phyloP scores from a whole-genome alignment of 768 basidiomycete species.

The Chlorophyllum brunneum region DNA sequence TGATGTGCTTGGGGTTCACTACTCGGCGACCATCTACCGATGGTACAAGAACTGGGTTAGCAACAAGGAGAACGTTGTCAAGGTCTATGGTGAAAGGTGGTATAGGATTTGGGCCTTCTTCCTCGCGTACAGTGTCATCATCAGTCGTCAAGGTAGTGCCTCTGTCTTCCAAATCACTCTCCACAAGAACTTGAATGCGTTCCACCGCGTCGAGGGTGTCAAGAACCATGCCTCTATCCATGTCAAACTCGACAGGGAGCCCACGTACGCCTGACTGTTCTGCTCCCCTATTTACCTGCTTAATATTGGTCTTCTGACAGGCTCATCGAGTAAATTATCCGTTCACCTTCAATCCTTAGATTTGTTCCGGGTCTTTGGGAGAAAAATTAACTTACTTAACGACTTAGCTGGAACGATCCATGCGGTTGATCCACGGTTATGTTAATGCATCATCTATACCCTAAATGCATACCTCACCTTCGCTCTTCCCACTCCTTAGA shows the following conservation, averaged over 20 bases:
- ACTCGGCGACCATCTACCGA: constrained; percentile 82
- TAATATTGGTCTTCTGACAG: constrained; percentile 4
- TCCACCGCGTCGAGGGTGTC: constrained; percentile 86
- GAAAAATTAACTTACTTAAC: not conserved
- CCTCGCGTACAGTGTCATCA: constrained; percentile 89
- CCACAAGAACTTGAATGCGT: constrained; percentile 98
- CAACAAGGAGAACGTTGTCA: constrained; percentile 88
- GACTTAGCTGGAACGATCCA: not conserved
- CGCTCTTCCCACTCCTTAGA: too few species aligned
- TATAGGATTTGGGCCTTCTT: constrained; percentile 97
- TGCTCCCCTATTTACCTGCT: not conserved
- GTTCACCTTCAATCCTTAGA: not conserved
- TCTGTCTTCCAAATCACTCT: constrained; percentile 97
- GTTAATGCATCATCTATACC: constrained; percentile 4
- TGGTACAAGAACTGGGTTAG: constrained; percentile 99
- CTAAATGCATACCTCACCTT: too few species aligned
- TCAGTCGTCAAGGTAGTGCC: constrained; percentile 80
- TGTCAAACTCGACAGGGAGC: constrained; percentile 51
- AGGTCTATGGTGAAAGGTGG: constrained; percentile 90
- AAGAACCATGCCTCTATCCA: constrained; percentile 79
- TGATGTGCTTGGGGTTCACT: constrained; percentile 97
- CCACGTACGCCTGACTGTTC: constrained; percentile 34
- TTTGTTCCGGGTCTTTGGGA: not conserved
- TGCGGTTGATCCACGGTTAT: not conserved
- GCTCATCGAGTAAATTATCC: constrained; percentile 11